phyloP scores from a whole-genome alignment of 257 asterid genomes.

The Nicotiana otophora region DNA sequence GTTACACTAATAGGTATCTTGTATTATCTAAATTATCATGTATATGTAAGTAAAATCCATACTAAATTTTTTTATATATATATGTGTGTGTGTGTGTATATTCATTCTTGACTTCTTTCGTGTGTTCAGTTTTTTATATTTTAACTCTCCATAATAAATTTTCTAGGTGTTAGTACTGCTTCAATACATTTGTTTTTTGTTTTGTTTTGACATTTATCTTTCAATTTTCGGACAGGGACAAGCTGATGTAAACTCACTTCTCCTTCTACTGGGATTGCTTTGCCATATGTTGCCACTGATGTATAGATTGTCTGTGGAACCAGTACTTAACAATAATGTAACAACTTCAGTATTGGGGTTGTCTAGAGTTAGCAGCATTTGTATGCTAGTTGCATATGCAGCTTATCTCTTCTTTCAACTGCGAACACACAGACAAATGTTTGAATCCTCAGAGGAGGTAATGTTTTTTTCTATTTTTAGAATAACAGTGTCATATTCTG shows the following conservation, averaged over 20 bases:
- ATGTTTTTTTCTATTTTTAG: too few species aligned
- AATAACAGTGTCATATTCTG: too few species aligned
- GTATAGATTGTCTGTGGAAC: slow-evolving; percentile 17
- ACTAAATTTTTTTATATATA: too few species aligned
- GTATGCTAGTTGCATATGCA: slow-evolving; percentile 36
- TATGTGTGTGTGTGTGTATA: too few species aligned
- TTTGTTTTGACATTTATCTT: neutral
- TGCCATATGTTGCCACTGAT: slow-evolving; percentile 41
- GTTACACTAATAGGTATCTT: too few species aligned
- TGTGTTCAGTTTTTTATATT: too few species aligned
- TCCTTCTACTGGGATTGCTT: slow-evolving; percentile 36
- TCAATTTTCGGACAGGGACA: slow-evolving; percentile 29
- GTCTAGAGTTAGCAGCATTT: slow-evolving; percentile 38
- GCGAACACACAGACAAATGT: slow-evolving; percentile 24
- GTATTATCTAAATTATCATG: too few species aligned
- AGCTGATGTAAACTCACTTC: slow-evolving; percentile 33
- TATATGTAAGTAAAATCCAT: too few species aligned
- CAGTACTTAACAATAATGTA: neutral
- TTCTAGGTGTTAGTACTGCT: too few species aligned
- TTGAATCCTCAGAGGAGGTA: slow-evolving; percentile 31
- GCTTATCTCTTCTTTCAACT: slow-evolving; percentile 42
- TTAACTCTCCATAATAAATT: too few species aligned
- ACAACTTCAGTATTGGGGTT: slow-evolving; percentile 21
- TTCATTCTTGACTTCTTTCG: too few species aligned
- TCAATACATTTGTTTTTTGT: neutral